phyloP scores from a whole-genome alignment of 2,329 filamentous ascomycete species.

The Pyricularia sp. region DNA sequence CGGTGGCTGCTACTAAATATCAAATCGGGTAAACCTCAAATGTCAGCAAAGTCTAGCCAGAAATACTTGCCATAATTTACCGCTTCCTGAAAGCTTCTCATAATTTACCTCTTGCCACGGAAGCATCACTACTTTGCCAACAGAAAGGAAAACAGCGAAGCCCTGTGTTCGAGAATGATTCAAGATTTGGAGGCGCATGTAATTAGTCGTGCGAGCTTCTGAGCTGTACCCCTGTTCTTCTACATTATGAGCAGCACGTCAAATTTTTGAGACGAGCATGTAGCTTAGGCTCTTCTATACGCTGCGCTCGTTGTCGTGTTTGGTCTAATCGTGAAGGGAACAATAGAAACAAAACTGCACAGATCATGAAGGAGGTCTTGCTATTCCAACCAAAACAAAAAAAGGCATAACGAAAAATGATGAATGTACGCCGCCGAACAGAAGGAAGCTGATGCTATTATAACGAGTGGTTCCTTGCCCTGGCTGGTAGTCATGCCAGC shows the following conservation, averaged over 20 bases:
- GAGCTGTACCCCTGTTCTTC: neutral
- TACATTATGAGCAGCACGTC: neutral
- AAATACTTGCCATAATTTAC: no score
- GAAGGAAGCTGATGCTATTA: neutral
- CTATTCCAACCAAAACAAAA: slow-evolving; percentile 1
- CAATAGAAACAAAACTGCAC: neutral
- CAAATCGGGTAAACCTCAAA: no score
- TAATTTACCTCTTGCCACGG: neutral
- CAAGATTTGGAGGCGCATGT: neutral
- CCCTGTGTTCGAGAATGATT: neutral
- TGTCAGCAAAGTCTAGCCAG: no score
- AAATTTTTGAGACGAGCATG: neutral
- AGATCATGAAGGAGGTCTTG: neutral
- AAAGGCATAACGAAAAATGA: neutral
- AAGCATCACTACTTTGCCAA: neutral
- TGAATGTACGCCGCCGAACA: neutral
- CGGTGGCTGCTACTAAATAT: no score
- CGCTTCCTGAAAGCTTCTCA: no score
- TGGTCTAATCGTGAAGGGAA: neutral
- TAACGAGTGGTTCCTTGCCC: neutral
- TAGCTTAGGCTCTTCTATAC: neutral
- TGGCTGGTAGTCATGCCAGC: neutral
- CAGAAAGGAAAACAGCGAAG: neutral
- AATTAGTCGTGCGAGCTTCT: neutral
- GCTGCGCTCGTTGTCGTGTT: neutral